Percentiles rank a stretch among this genome's conserved stretches.
phyloP scores from a whole-genome alignment of 441 rosid genomes.

The Theobroma grandiflorum region DNA sequence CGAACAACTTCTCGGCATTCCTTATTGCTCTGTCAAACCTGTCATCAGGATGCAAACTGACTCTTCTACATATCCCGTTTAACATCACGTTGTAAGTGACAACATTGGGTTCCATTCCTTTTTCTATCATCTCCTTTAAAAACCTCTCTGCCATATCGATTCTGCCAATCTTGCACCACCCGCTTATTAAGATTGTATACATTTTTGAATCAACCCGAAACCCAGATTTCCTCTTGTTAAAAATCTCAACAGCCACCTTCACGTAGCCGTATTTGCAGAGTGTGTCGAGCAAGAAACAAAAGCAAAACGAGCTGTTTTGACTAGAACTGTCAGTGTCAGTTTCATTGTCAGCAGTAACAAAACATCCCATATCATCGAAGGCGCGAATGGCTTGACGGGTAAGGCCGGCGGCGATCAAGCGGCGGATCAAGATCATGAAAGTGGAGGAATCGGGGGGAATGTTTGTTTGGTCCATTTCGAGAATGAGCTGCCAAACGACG shows the following conservation, averaged over 20 bases:
- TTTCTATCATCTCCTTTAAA: constrained; percentile 68
- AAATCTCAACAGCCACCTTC: constrained; percentile 68
- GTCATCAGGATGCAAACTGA: constrained; percentile 72
- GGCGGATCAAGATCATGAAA: constrained; percentile 67
- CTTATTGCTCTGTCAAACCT: constrained; percentile 70
- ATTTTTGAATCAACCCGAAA: constrained; percentile 54
- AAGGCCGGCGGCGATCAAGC: constrained; percentile 77
- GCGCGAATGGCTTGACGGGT: constrained; percentile 88
- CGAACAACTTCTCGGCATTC: constrained; percentile 78
- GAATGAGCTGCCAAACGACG: constrained; percentile 72
- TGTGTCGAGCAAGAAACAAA: constrained; percentile 72
- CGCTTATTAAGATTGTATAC: constrained; percentile 73
- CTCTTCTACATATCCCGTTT: constrained; percentile 85
- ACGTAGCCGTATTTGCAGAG: constrained; percentile 81
- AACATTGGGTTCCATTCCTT: constrained; percentile 68
- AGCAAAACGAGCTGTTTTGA: constrained; percentile 22
- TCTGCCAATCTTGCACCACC: constrained; percentile 81
- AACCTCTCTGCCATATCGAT: constrained; percentile 85
- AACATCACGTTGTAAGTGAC: constrained; percentile 78
- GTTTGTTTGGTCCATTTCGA: constrained; percentile 61
- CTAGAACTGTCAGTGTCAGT: constrained; percentile 25
- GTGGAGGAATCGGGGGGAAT: constrained; percentile 55
- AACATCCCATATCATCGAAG: constrained; percentile 71
- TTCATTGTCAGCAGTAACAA: constrained; percentile 36
- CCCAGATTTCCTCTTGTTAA: constrained; percentile 54